phyloP scores from a whole-genome alignment of 352 stramenopile species.

The Phytophthora meadii region DNA sequence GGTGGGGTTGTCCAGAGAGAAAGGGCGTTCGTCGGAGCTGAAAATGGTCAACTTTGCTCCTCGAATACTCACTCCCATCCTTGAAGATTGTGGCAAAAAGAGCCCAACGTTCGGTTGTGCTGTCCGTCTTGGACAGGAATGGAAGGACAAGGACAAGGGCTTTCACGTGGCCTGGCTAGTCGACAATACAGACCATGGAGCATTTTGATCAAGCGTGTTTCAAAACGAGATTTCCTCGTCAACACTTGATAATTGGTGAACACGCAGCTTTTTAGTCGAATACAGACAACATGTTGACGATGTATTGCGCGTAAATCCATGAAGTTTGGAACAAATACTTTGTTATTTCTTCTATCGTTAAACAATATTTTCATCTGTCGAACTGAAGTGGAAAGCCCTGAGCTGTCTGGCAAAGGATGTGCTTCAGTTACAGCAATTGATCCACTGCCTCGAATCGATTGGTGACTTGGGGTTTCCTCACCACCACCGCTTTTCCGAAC shows the following conservation, averaged over 20 bases:
- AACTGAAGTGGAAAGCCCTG: conserved; percentile 1
- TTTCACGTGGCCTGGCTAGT: conserved; percentile 23
- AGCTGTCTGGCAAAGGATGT: neutral
- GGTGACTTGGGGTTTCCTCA: neutral
- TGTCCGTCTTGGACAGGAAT: conserved; percentile 22
- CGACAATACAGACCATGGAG: neutral
- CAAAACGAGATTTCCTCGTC: neutral
- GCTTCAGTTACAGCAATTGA: no score
- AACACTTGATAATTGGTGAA: conserved; percentile 4
- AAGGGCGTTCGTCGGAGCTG: neutral
- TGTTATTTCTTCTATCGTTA: no score
- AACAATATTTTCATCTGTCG: no score
- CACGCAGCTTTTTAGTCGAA: conserved; percentile 5
- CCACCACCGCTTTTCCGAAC: conserved; percentile 8
- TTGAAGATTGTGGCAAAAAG: conserved; percentile 40
- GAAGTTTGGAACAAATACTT: no score
- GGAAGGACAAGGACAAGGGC: neutral
- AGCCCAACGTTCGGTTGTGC: conserved; percentile 24
- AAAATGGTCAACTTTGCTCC: no score
- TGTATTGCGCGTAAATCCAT: no score
- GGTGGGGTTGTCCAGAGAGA: conserved; percentile 15
- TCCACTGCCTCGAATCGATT: neutral
- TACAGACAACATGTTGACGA: no score
- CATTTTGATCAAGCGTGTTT: conserved; percentile 12
- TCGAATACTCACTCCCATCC: conserved; percentile 32